Conservation (phyloP, 768 basidiomycete genomes). For the Amanita pseudoporphyria region DNA sequence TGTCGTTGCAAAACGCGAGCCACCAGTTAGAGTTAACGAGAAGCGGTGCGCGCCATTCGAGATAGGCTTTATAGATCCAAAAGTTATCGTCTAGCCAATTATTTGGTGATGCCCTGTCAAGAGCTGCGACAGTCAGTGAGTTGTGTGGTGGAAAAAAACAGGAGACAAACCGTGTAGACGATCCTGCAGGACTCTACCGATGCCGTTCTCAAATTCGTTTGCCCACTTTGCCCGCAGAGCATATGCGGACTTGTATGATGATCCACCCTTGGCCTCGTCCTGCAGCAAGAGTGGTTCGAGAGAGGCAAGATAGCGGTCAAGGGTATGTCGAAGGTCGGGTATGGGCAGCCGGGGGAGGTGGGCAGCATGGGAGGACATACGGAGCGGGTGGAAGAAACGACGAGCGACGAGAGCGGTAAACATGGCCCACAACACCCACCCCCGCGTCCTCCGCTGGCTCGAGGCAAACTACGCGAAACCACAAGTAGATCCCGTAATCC, state of each 20-base stretch:
- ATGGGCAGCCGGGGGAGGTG: conserved; percentile 68
- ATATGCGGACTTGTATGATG: conserved; percentile 40
- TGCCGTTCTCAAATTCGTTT: conserved; percentile 58
- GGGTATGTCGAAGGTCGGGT: conserved; percentile 63
- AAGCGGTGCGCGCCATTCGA: conserved; percentile 79
- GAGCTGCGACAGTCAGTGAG: conserved; percentile 34
- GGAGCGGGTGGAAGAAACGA: conserved; percentile 10
- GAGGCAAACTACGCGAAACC: conserved; percentile 48
- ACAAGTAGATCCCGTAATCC: conserved; percentile 46
- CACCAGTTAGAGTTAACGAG: conserved; percentile 95
- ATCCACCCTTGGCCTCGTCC: conserved; percentile 50
- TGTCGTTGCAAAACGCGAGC: conserved; percentile 77
- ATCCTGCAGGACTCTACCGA: conserved; percentile 63
- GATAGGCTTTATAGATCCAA: conserved; percentile 84
- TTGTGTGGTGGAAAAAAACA: conserved; percentile 6
- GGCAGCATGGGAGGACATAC: conserved; percentile 10
- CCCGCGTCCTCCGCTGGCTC: conserved; percentile 42
- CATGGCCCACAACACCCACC: conserved; percentile 21
- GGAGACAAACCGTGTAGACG: conserved; percentile 53
- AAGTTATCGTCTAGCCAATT: conserved; percentile 96
- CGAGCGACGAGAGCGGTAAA: neutral
- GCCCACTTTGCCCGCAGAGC: conserved; percentile 49
- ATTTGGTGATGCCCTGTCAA: conserved; percentile 73
- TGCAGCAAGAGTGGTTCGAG: conserved; percentile 74
- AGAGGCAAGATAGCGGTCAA: conserved; percentile 71